phyloP scores from a whole-genome alignment of 257 asterid species.

The Solanum chiquidenum region DNA sequence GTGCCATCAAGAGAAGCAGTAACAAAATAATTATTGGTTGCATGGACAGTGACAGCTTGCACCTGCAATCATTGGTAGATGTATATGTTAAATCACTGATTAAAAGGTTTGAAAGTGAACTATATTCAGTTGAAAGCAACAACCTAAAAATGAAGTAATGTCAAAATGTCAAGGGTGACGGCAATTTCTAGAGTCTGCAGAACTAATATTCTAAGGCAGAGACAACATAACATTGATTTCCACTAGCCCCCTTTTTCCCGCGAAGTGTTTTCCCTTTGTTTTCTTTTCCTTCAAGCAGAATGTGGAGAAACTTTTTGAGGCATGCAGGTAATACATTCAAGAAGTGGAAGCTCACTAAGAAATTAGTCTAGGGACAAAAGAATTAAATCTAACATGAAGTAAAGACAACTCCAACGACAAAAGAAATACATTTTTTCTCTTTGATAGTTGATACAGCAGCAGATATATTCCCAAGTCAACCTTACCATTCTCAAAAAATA shows the following conservation, averaged over 20 bases:
- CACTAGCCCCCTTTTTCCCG: not conserved
- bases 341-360: not conserved
- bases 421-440: not conserved
- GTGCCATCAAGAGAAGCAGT: constrained; percentile 92
- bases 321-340: not conserved
- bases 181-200: not conserved
- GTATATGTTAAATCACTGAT: not conserved
- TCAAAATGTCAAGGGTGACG: not conserved
- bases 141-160: not conserved
- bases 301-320: not conserved
- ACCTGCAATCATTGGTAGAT: constrained; percentile 40
- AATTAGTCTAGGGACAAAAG: not conserved
- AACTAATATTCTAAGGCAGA: not conserved
- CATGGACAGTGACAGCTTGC: constrained; percentile 94
- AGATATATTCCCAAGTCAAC: not conserved
- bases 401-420: not conserved
- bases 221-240: not conserved
- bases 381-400: not conserved
- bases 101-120: not conserved
- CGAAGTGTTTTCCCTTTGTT: not conserved
- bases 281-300: not conserved
- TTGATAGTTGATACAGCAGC: not conserved
- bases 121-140: not conserved
- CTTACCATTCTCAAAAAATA: not conserved
- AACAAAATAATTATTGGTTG: constrained; percentile 82